Evolutionary conservation across 2,329 filamentous ascomycete species (phyloP).

Genomic region (Aureobasidium sp.): DNA sequence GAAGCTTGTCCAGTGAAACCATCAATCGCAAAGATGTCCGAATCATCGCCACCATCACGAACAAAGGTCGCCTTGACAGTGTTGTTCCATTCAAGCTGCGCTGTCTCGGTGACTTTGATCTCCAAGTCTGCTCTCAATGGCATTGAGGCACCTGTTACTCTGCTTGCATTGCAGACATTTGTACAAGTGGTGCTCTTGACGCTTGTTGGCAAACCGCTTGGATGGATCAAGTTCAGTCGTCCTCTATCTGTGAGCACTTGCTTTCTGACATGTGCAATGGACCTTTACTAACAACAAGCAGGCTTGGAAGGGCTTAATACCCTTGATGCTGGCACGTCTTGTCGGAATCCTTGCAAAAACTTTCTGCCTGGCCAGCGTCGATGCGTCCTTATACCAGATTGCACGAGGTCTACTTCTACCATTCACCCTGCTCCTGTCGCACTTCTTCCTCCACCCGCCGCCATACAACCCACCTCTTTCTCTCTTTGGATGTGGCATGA

Average conservation of each 20-base stretch:
- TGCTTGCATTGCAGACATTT: slow-evolving; percentile 9
- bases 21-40: neutral
- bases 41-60: neutral
- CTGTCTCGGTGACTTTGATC: slow-evolving; percentile 8
- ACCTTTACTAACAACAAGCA: neutral
- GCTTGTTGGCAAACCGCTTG: neutral
- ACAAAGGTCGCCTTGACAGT: slow-evolving; percentile 11
- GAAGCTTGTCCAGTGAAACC: neutral
- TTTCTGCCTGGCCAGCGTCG: slow-evolving; percentile 8
- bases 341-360: slow-evolving; percentile 10
- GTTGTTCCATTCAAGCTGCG: slow-evolving; percentile 8
- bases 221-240: slow-evolving; percentile 7
- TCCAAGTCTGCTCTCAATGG: slow-evolving; percentile 8
- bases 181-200: slow-evolving; percentile 9
- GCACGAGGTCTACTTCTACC: slow-evolving; percentile 6
- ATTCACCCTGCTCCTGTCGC: slow-evolving; percentile 7
- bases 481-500: slow-evolving; percentile 4
- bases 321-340: slow-evolving; percentile 3
- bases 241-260: neutral
- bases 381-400: slow-evolving; percentile 10
- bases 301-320: slow-evolving; percentile 7
- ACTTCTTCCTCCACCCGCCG: slow-evolving; percentile 3
- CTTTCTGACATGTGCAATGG: too few species aligned
- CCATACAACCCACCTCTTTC: slow-evolving; percentile 10
- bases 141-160: slow-evolving; percentile 2